phyloP scores from a whole-genome alignment of 192 early-diverging fungal genomes.

The Backusella tarrabulga region DNA sequence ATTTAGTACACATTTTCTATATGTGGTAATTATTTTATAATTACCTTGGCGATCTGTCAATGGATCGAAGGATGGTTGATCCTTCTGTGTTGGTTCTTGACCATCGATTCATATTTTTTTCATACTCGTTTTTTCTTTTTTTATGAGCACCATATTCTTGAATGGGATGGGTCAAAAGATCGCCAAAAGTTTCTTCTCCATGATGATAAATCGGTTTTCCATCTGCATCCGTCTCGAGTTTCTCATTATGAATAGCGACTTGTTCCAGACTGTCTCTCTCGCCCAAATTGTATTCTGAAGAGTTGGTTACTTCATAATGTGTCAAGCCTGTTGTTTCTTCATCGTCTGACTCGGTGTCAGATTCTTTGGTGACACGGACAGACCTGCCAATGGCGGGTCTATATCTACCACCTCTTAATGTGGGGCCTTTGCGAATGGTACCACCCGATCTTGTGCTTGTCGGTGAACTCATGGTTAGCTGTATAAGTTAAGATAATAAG shows the following conservation, averaged over 20 bases:
- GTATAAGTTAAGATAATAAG: too few relatives aligned
- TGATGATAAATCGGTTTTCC: slow-evolving; percentile 22
- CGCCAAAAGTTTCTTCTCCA: slow-evolving; percentile 30
- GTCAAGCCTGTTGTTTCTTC: neutral
- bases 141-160: slow-evolving; percentile 24
- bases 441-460: neutral
- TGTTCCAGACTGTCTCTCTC: slow-evolving; percentile 15
- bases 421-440: slow-evolving; percentile 20
- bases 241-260: neutral
- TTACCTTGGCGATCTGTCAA: slow-evolving; percentile 2
- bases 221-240: neutral
- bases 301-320: neutral
- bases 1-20: neutral
- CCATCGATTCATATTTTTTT: slow-evolving; percentile 5
- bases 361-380: neutral
- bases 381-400: slow-evolving; percentile 9
- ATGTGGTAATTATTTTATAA: neutral
- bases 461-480: neutral
- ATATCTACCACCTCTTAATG: slow-evolving; percentile 19
- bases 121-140: slow-evolving; percentile 12
- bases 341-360: neutral
- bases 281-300: neutral
- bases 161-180: slow-evolving; percentile 26
- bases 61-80: neutral
- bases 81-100: neutral